Conservation (phyloP, 139 green algal species). For the Chlamydomonas asymmetrica region DNA sequence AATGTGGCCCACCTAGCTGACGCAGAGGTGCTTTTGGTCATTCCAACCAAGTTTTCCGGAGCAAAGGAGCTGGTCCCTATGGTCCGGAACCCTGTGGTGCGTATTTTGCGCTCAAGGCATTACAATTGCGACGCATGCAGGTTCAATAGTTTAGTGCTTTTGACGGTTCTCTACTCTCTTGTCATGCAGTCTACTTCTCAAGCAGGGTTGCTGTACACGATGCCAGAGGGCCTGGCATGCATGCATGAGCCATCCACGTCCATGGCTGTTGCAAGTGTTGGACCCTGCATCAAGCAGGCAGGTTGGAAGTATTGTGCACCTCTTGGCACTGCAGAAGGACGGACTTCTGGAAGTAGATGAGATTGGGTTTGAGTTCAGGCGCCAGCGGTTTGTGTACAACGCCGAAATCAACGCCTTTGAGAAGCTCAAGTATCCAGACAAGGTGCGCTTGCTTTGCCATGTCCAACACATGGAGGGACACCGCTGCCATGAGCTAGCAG, state of each 20-base stretch:
- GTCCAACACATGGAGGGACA: no score
- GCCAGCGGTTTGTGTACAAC: conserved; percentile 77
- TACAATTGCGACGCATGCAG: no score
- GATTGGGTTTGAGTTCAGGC: conserved; percentile 78
- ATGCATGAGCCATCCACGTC: neutral
- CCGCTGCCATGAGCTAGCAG: neutral
- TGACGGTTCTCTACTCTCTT: neutral
- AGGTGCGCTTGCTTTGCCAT: conserved; percentile 34
- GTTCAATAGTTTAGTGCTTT: no score
- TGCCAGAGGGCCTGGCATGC: neutral
- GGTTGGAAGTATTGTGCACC: neutral
- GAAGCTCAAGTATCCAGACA: conserved; percentile 68
- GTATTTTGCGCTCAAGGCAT: neutral
- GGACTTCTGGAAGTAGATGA: conserved; percentile 46
- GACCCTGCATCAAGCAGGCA: no score
- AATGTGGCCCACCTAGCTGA: conserved; percentile 25
- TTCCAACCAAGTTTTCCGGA: conserved; percentile 65
- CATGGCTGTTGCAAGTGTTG: neutral
- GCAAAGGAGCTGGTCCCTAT: conserved; percentile 66
- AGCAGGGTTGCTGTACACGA: neutral
- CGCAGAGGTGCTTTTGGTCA: conserved; percentile 56
- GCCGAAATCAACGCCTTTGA: conserved; percentile 50
- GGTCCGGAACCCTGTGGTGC: conserved; percentile 50
- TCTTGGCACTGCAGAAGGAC: conserved; percentile 23
- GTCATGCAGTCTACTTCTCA: neutral